A percentile compares a stretch with the other conserved stretches of the same genome.
Evolutionary conservation across 2,329 filamentous ascomycete species (phyloP).

Genomic region (Alternaria sp.): DNA sequence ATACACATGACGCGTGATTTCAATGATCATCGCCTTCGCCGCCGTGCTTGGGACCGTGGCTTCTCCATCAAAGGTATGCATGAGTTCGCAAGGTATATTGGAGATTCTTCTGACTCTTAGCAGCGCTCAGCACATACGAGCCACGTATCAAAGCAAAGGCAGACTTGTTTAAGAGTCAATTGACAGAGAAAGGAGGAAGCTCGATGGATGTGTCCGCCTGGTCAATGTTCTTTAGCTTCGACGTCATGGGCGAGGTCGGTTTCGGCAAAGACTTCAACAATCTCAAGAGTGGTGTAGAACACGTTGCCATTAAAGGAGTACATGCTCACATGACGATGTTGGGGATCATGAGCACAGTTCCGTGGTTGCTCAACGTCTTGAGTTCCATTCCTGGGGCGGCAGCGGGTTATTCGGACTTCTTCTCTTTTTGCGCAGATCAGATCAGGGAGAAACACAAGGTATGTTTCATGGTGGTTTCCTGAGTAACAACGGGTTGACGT

Average conservation of each 20-base stretch:
- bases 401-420: slow-evolving; percentile 41
- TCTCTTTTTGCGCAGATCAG: slow-evolving; percentile 38
- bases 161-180: slow-evolving; percentile 30
- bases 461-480: not conserved
- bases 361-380: slow-evolving; percentile 50
- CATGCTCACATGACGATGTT: slow-evolving; percentile 49
- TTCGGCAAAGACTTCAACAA: slow-evolving; percentile 40
- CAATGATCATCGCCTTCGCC: slow-evolving; percentile 29
- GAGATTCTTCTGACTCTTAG: slow-evolving; percentile 1
- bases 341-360: slow-evolving; percentile 45
- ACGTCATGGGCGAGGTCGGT: slow-evolving; percentile 44
- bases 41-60: slow-evolving; percentile 41
- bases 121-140: slow-evolving; percentile 36
- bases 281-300: slow-evolving; percentile 32
- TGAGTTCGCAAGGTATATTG: not conserved
- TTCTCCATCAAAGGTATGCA: slow-evolving; percentile 36
- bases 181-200: slow-evolving; percentile 19
- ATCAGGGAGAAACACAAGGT: slow-evolving; percentile 47
- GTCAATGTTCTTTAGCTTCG: slow-evolving; percentile 41
- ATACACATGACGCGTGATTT: slow-evolving; percentile 37
- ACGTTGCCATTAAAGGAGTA: slow-evolving; percentile 47
- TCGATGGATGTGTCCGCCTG: slow-evolving; percentile 36
- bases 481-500: not conserved
- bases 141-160: slow-evolving; percentile 36
- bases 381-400: slow-evolving; percentile 42